A percentile compares a stretch with the other conserved stretches of the same genome.
Conservation (phyloP, 2,329 filamentous ascomycete species). For the Sclerotinia nivalis region DNA sequence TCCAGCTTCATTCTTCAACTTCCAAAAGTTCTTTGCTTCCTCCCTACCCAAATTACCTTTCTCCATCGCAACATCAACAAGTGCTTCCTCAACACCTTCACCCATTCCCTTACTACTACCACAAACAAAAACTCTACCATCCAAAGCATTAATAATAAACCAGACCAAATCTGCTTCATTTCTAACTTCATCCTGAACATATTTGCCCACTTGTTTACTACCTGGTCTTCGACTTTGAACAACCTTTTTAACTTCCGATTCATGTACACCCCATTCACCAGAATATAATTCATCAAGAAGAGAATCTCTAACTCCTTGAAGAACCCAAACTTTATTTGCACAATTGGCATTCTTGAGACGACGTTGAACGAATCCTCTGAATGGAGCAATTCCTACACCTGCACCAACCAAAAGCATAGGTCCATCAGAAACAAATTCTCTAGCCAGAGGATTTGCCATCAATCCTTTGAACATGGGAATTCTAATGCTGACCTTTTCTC, state of each 20-base stretch:
- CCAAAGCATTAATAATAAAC: constrained; percentile 96
- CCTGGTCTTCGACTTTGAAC: constrained; percentile 70
- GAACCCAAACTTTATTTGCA: constrained; percentile 96
- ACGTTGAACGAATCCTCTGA: constrained; percentile 95
- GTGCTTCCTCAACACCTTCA: constrained; percentile 85
- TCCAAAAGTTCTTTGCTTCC: constrained; percentile 86
- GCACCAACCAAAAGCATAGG: constrained; percentile 98
- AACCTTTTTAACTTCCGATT: constrained; percentile 80
- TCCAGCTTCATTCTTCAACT: constrained; percentile 84
- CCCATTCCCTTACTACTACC: constrained; percentile 96
- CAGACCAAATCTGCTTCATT: constrained; percentile 95
- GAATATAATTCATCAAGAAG: constrained; percentile 94
- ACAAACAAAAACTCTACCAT: constrained; percentile 94
- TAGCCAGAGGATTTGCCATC: constrained; percentile 94
- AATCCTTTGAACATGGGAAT: constrained; percentile 97
- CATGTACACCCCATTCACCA: constrained; percentile 93
- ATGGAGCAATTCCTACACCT: constrained; percentile 94
- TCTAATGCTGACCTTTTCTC: constrained; percentile 64
- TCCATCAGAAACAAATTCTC: constrained; percentile 87
- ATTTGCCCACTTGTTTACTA: constrained; percentile 64
- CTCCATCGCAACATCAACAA: constrained; percentile 87
- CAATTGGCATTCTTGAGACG: constrained; percentile 92
- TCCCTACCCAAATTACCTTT: constrained; percentile 84
- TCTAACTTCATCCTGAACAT: constrained; percentile 93
- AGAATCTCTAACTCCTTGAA: constrained; percentile 91